phyloP scores from a whole-genome alignment of 768 basidiomycete genomes.

The Russula foetens region DNA sequence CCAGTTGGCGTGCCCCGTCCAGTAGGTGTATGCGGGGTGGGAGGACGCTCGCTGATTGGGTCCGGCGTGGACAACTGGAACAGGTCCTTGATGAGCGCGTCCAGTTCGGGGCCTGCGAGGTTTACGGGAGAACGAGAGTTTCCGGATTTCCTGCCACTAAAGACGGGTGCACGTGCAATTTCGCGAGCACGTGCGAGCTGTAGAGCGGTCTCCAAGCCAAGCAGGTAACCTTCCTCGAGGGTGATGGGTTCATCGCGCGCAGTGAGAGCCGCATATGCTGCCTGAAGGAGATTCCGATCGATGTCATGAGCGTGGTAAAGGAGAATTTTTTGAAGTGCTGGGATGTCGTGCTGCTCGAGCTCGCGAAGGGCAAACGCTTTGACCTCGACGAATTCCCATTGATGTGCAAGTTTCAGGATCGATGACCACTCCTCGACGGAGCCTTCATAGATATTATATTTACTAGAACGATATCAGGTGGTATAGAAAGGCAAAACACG shows the following conservation, averaged over 20 bases:
- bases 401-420: conserved; percentile 44
- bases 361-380: conserved; percentile 45
- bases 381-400: conserved; percentile 49
- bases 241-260: conserved; percentile 43
- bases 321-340: conserved; percentile 45
- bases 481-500: background rate
- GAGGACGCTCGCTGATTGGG: background rate
- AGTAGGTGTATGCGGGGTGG: conserved; percentile 6
- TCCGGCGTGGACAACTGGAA: conserved; percentile 8
- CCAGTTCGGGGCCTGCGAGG: conserved; percentile 5
- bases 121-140: background rate
- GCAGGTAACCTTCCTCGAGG: conserved; percentile 42
- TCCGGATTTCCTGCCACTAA: background rate
- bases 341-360: conserved; percentile 37
- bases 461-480: conserved; percentile 29
- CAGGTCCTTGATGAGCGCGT: conserved; percentile 13
- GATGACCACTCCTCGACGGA: conserved; percentile 42
- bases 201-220: conserved; percentile 52
- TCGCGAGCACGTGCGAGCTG: conserved; percentile 49
- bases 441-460: conserved; percentile 48
- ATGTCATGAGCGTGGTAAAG: conserved; percentile 48
- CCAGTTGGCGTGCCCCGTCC: conserved; percentile 14
- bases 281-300: conserved; percentile 40
- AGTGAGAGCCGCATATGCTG: conserved; percentile 45
- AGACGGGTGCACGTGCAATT: conserved; percentile 9